Conservation (phyloP, 352 stramenopile genomes). For the Phytophthora crassamura region DNA sequence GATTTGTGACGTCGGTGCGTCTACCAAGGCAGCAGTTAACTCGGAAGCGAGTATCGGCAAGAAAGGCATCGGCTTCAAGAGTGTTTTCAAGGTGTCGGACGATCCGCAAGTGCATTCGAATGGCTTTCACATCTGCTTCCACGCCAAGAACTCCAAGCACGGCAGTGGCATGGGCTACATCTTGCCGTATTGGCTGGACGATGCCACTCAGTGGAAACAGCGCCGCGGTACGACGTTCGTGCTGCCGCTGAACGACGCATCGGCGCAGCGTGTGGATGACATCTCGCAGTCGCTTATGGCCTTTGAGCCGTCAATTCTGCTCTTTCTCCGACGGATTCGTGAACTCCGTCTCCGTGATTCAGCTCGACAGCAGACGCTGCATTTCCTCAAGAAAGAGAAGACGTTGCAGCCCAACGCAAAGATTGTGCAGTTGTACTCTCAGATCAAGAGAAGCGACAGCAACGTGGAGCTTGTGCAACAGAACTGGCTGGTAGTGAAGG, state of each 20-base stretch:
- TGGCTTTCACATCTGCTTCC: slow-evolving; percentile 86
- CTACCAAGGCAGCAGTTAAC: slow-evolving; percentile 62
- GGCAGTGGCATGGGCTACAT: slow-evolving; percentile 77
- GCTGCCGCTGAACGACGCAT: slow-evolving; percentile 69
- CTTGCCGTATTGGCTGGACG: slow-evolving; percentile 79
- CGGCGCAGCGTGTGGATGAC: slow-evolving; percentile 45
- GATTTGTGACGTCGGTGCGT: slow-evolving; percentile 89
- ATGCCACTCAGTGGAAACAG: slow-evolving; percentile 47
- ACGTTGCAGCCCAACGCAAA: slow-evolving; percentile 30
- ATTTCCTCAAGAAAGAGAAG: slow-evolving; percentile 59
- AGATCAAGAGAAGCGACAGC: slow-evolving; percentile 21
- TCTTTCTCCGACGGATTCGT: slow-evolving; percentile 80
- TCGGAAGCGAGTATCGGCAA: slow-evolving; percentile 81
- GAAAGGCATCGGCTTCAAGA: slow-evolving; percentile 93
- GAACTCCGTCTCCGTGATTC: slow-evolving; percentile 66
- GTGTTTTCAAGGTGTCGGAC: slow-evolving; percentile 91
- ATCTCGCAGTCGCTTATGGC: slow-evolving; percentile 72
- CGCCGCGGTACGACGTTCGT: slow-evolving; percentile 74
- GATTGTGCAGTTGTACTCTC: slow-evolving; percentile 51
- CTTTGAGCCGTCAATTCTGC: slow-evolving; percentile 80
- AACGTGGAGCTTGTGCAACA: slow-evolving; percentile 38
- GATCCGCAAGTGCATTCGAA: slow-evolving; percentile 88
- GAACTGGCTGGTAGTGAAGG: slow-evolving; percentile 71
- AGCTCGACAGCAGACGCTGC: slow-evolving; percentile 33
- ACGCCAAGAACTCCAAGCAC: slow-evolving; percentile 56